Conservation (phyloP, 371 early-diverging fungal species). For the Encephalitozoon romaleae region DNA sequence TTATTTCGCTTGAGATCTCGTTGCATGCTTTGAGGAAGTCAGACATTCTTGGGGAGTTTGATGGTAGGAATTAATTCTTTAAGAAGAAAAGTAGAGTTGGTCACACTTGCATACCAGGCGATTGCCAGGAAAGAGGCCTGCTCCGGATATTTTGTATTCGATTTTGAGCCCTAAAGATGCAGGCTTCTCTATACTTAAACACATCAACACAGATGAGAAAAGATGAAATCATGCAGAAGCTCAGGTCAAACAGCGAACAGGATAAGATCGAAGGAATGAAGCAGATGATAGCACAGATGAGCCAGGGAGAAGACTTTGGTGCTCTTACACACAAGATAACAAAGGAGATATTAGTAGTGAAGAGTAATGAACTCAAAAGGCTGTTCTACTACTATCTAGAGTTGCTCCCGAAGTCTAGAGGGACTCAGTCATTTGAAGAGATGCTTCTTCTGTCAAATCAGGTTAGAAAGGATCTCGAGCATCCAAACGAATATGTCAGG, state of each 20-base stretch:
- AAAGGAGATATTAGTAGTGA: conserved; percentile 13
- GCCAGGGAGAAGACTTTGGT: not conserved
- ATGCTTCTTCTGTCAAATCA: conserved; percentile 66
- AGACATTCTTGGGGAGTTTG: conserved; percentile 22
- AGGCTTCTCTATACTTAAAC: conserved; percentile 27
- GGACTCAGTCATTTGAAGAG: conserved; percentile 40
- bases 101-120: not conserved
- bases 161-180: conserved; percentile 26
- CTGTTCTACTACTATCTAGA: conserved; percentile 59
- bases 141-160: not conserved
- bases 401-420: conserved; percentile 31
- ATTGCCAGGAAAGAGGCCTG: not conserved
- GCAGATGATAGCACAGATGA: not conserved
- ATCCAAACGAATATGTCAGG: conserved; percentile 95
- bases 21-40: conserved; percentile 46
- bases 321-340: conserved; percentile 20
- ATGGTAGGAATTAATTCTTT: not conserved
- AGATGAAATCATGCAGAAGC: conserved; percentile 14
- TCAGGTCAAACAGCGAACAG: not conserved
- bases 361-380: conserved; percentile 54
- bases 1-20: conserved; percentile 43
- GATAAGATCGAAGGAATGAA: conserved; percentile 26
- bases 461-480: conserved; percentile 83
- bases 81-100: not conserved
- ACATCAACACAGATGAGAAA: conserved; percentile 12